Evolutionary conservation across 306 rosid species (phyloP).

Genomic region (Cucurbita argyrosperma): DNA sequence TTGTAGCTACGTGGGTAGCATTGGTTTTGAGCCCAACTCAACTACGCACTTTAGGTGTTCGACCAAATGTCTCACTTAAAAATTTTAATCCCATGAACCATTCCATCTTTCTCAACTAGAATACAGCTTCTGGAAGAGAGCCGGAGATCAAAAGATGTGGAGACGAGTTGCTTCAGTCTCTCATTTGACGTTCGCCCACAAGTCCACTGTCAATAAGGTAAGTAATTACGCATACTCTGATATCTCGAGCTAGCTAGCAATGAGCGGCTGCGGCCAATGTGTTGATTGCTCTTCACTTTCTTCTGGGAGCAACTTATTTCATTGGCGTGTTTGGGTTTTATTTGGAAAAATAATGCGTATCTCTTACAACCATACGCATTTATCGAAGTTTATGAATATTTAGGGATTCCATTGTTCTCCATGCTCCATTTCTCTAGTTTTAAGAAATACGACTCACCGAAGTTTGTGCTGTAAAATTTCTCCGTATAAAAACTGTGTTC

Average conservation of each 20-base stretch:
- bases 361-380: not conserved
- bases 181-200: constrained; percentile 18
- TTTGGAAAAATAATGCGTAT: not conserved
- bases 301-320: not conserved
- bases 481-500: not conserved
- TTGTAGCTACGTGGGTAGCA: not conserved
- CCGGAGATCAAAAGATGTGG: constrained; percentile 27
- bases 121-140: not conserved
- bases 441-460: not conserved
- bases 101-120: not conserved
- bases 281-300: not conserved
- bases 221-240: constrained; percentile 7
- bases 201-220: constrained; percentile 10
- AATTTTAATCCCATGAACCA: not conserved
- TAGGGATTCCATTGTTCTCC: not conserved
- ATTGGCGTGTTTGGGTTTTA: not conserved
- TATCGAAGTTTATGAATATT: not conserved
- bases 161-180: constrained; percentile 30
- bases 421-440: not conserved
- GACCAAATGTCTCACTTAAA: constrained; percentile 14
- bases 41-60: constrained; percentile 6
- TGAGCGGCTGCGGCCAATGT: not conserved
- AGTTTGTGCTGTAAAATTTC: not conserved
- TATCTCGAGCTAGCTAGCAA: not conserved
- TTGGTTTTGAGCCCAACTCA: not conserved